Percentiles rank a stretch among this genome's conserved stretches.
Evolutionary conservation across 352 stramenopile genomes (phyloP).

Genomic region (Globisporangium apiculatum): DNA sequence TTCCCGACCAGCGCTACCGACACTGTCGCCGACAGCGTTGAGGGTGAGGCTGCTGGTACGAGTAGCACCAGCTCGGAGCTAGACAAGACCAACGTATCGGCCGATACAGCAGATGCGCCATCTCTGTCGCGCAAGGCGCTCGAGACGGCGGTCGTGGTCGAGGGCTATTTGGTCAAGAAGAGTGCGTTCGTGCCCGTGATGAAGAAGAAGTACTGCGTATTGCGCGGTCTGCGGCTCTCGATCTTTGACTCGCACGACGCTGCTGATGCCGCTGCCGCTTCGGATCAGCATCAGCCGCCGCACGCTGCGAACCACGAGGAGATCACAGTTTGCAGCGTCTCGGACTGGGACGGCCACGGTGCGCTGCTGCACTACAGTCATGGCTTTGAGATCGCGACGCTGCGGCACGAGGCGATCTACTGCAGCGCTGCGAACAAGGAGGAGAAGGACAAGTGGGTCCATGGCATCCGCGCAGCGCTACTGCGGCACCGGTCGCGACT

Average conservation of each 20-base stretch:
- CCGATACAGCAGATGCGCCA: not conserved
- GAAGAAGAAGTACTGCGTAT: slow-evolving; percentile 60
- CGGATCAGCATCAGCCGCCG: no score
- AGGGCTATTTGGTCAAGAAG: slow-evolving; percentile 53
- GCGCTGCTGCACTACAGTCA: slow-evolving; percentile 64
- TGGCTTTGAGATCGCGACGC: slow-evolving; percentile 61
- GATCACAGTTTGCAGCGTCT: slow-evolving; percentile 33
- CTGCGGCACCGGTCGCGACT: slow-evolving; percentile 28
- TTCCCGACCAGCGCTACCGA: not conserved
- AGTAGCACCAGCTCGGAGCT: not conserved
- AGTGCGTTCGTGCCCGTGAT: slow-evolving; percentile 36
- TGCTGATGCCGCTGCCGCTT: no score
- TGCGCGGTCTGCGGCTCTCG: slow-evolving; percentile 33
- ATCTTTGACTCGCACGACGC: slow-evolving; percentile 38
- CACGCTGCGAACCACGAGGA: slow-evolving; percentile 7
- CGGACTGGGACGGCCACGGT: slow-evolving; percentile 57
- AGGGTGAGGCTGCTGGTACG: not conserved
- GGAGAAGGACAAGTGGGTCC: slow-evolving; percentile 63
- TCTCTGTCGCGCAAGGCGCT: not conserved
- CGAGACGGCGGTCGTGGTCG: slow-evolving; percentile 19
- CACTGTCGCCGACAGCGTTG: not conserved
- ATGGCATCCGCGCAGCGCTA: slow-evolving; percentile 46
- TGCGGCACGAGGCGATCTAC: slow-evolving; percentile 40
- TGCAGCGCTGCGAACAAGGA: slow-evolving; percentile 55
- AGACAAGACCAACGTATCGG: not conserved